Percentiles rank a stretch among this genome's conserved stretches.
These are phyloP conservation scores for Rhinocladiella similis DNA, from an alignment of 2,329 filamentous ascomycete species.

Conservation along the genomic window DNA sequence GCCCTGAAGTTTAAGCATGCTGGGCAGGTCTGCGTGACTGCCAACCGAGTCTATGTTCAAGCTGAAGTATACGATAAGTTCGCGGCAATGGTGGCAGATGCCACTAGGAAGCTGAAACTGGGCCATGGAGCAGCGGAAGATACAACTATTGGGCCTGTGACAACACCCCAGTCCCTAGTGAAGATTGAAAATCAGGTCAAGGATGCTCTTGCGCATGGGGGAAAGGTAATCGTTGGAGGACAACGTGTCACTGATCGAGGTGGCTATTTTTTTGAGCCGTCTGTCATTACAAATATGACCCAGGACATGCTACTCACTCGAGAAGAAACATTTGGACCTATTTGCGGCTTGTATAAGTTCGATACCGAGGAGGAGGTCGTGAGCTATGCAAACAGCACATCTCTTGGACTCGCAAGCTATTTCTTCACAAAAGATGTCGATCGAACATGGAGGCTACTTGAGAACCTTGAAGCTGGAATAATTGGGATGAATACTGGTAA, in stretches of 20 bases:
- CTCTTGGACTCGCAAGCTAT: constrained; percentile 60
- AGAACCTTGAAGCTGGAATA: constrained; percentile 59
- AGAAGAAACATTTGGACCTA: constrained; percentile 55
- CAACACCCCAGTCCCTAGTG: constrained; percentile 55
- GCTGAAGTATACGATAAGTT: constrained; percentile 62
- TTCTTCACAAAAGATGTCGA: constrained; percentile 62
- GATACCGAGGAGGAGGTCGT: constrained; percentile 54
- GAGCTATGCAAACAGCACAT: constrained; percentile 51
- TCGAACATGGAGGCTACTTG: constrained; percentile 58
- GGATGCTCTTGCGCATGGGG: constrained; percentile 59
- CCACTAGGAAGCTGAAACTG: constrained; percentile 56
- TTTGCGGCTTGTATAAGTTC: constrained; percentile 52
- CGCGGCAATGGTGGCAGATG: constrained; percentile 53
- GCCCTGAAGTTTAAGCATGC: constrained; percentile 5
- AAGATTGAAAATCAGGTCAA: constrained; percentile 59
- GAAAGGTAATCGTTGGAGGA: constrained; percentile 56
- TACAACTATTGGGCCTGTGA: constrained; percentile 62
- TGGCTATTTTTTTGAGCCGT: constrained; percentile 65
- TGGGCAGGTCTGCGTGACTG: constrained; percentile 52
- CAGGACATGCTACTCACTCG: constrained; percentile 43
- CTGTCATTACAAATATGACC: constrained; percentile 53
- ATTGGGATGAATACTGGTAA: constrained; percentile 41
- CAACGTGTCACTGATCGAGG: constrained; percentile 46
- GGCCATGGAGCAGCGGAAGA: constrained; percentile 54
- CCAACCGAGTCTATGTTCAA: constrained; percentile 67